Conservation (phyloP, 148 eudicot genomes). For the Cornus florida region DNA sequence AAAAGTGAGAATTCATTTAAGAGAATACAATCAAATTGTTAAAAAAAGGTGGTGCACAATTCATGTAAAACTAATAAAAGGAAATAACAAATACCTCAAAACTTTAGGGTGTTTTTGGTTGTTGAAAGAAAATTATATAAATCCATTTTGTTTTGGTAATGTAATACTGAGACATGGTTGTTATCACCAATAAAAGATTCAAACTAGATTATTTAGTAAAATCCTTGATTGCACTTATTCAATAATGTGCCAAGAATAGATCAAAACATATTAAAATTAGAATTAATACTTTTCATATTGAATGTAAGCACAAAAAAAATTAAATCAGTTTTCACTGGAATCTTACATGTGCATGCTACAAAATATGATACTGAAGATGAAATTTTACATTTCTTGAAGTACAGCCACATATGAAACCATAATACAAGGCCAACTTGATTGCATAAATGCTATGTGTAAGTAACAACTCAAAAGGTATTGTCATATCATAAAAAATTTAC, state of each 20-base stretch:
- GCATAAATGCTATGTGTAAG: neutral
- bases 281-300: neutral
- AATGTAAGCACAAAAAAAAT: neutral
- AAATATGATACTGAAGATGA: neutral
- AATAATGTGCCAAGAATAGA: no score
- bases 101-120: neutral
- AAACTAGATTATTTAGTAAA: neutral
- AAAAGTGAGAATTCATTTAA: no score
- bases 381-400: neutral
- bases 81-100: neutral
- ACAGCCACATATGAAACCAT: neutral
- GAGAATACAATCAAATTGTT: no score
- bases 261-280: neutral
- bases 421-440: neutral
- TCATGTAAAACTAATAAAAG: no score
- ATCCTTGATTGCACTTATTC: neutral
- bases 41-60: no score
- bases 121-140: neutral
- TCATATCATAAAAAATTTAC: no score
- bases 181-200: neutral
- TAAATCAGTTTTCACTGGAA: neutral
- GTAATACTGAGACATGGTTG: neutral
- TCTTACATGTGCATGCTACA: neutral
- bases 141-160: neutral
- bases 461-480: neutral